Evolutionary conservation across 805 yeast genomes (phyloP).

Genomic region (Alloascoidea africana): DNA sequence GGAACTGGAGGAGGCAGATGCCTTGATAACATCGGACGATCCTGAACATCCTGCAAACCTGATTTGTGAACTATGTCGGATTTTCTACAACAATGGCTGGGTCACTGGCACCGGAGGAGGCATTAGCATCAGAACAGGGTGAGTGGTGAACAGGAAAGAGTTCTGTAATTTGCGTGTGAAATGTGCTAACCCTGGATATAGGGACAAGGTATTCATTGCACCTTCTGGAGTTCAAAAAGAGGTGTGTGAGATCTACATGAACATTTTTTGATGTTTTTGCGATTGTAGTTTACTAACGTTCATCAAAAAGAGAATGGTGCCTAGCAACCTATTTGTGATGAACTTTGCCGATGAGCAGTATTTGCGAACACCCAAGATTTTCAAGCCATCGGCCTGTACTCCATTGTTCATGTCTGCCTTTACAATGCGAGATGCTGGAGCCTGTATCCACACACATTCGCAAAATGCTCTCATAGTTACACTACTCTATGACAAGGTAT

Average conservation of each 20-base stretch:
- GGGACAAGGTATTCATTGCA: constrained; percentile 52
- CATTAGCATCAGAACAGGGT: constrained; percentile 48
- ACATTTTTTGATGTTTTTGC: too few relatives aligned
- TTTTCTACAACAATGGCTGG: constrained; percentile 75
- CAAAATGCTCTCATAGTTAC: constrained; percentile 77
- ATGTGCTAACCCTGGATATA: constrained; percentile 2
- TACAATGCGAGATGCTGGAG: constrained; percentile 60
- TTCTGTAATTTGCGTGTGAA: constrained; percentile 8
- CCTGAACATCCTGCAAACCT: constrained; percentile 68
- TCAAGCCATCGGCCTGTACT: constrained; percentile 89
- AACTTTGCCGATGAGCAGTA: constrained; percentile 36
- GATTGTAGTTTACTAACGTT: too few relatives aligned
- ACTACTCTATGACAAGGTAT: constrained; percentile 51
- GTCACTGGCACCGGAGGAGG: constrained; percentile 97
- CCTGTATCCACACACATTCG: constrained; percentile 91
- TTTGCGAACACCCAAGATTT: constrained; percentile 42
- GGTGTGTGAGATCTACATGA: constrained; percentile 11
- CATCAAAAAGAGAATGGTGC: constrained; percentile 46
- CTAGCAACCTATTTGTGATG: constrained; percentile 70
- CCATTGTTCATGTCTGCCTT: constrained; percentile 73
- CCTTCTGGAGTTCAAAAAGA: constrained; percentile 98
- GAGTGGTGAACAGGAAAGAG: constrained; percentile 5
- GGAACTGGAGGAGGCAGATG: constrained; percentile 9
- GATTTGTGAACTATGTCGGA: constrained; percentile 67
- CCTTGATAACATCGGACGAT: constrained; percentile 23